Conservation (phyloP, 495 filamentous ascomycete species). For the Annulohypoxylon bovei region DNA sequence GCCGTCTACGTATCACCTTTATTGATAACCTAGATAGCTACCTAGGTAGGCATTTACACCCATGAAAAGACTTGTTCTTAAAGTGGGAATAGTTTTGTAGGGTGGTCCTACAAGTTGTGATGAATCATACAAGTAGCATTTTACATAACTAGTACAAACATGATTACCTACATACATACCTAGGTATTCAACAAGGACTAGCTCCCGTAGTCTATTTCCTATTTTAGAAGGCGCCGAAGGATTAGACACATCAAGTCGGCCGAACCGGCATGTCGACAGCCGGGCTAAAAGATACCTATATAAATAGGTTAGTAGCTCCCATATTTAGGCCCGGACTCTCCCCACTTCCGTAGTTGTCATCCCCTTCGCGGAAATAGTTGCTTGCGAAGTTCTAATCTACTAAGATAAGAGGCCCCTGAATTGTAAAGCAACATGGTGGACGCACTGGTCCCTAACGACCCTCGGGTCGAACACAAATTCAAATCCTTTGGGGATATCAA, state of each 20-base stretch:
- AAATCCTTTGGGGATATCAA: constrained; percentile 69
- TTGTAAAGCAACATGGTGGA: constrained; percentile 58
- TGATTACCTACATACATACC: no score
- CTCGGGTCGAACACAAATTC: constrained; percentile 69
- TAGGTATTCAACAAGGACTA: not conserved
- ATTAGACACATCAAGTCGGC: constrained; percentile 9
- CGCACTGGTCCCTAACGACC: constrained; percentile 71
- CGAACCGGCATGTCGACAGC: constrained; percentile 1
- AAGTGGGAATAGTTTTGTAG: not conserved
- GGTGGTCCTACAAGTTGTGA: not conserved
- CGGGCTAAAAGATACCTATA: constrained; percentile 8
- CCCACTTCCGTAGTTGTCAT: not conserved
- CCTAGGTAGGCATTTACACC: no score
- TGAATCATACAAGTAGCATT: not conserved
- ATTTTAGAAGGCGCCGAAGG: constrained; percentile 18
- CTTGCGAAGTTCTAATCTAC: not conserved
- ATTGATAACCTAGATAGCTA: not conserved
- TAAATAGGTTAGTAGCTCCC: constrained; percentile 17
- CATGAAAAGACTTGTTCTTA: not conserved
- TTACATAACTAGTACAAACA: no score
- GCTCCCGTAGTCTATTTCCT: constrained; percentile 9
- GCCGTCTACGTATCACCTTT: not conserved
- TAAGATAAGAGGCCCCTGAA: not conserved
- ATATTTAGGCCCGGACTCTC: not conserved
- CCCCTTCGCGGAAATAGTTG: not conserved